Percentiles rank a stretch among this genome's conserved stretches.
Conservation (phyloP, 2,329 filamentous ascomycete genomes). For the Calonectria fujianensis region DNA sequence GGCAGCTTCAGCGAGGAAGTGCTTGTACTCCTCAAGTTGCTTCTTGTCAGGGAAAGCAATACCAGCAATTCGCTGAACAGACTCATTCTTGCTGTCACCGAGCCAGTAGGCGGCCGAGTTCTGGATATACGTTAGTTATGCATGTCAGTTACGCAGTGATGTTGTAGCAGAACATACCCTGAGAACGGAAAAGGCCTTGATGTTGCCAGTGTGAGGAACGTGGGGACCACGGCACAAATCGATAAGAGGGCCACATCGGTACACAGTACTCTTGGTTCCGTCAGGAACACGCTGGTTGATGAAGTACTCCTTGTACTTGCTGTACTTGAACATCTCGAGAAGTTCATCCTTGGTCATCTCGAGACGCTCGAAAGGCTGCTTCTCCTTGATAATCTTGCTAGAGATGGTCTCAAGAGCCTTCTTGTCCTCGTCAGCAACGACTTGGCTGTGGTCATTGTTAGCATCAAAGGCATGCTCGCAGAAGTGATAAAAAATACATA, state of each 20-base stretch:
- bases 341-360: slow-evolving; percentile 93
- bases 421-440: slow-evolving; percentile 87
- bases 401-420: slow-evolving; percentile 89
- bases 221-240: slow-evolving; percentile 97
- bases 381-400: slow-evolving; percentile 92
- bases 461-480: slow-evolving; percentile 7
- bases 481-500: slow-evolving; percentile 43
- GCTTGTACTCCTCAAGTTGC: slow-evolving; percentile 92
- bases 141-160: neutral
- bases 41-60: slow-evolving; percentile 98
- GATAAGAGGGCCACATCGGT: slow-evolving; percentile 93
- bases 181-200: slow-evolving; percentile 96
- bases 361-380: slow-evolving; percentile 94
- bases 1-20: slow-evolving; percentile 97
- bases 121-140: slow-evolving; percentile 71
- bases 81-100: slow-evolving; percentile 94
- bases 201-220: slow-evolving; percentile 91
- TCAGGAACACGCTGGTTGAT: slow-evolving; percentile 84
- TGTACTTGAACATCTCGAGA: slow-evolving; percentile 96
- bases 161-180: slow-evolving; percentile 69
- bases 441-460: slow-evolving; percentile 74
- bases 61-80: slow-evolving; percentile 96
- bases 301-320: slow-evolving; percentile 98
- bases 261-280: slow-evolving; percentile 93
- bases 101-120: slow-evolving; percentile 88